A percentile compares a stretch with the other conserved stretches of the same genome.
These are phyloP conservation scores for Cutaneotrichosporon sp. DNA, from an alignment of 1,284 basidiomycete genomes.

Conservation along the genomic window DNA sequence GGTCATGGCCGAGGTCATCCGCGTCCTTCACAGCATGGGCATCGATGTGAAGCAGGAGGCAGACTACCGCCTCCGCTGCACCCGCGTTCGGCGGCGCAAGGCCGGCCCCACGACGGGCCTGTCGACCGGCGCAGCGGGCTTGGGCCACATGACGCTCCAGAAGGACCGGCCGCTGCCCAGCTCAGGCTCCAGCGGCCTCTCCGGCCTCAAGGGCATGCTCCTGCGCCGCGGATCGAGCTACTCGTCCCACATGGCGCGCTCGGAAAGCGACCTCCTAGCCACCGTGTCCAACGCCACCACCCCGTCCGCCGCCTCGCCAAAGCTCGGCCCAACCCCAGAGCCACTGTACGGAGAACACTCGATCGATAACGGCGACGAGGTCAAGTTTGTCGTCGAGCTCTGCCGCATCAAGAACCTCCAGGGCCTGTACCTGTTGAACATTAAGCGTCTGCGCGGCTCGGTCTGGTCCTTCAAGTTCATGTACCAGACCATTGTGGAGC, in stretches of 20 bases:
- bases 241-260: slow-evolving; percentile 53
- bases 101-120: slow-evolving; percentile 47
- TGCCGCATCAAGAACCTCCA: slow-evolving; percentile 80
- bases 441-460: slow-evolving; percentile 85
- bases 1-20: slow-evolving; percentile 77
- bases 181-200: slow-evolving; percentile 57
- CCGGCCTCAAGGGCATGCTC: slow-evolving; percentile 75
- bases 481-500: slow-evolving; percentile 80
- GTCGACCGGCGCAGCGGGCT: slow-evolving; percentile 26
- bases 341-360: slow-evolving; percentile 70
- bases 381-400: slow-evolving; percentile 85
- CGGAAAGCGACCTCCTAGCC: slow-evolving; percentile 42
- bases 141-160: slow-evolving; percentile 63
- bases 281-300: slow-evolving; percentile 39
- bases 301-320: slow-evolving; percentile 9
- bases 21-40: slow-evolving; percentile 81
- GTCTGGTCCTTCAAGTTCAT: slow-evolving; percentile 89
- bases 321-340: slow-evolving; percentile 44
- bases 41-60: slow-evolving; percentile 80
- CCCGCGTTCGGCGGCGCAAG: slow-evolving; percentile 66
- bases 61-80: slow-evolving; percentile 80
- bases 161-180: slow-evolving; percentile 74
- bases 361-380: slow-evolving; percentile 84
- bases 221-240: slow-evolving; percentile 84
- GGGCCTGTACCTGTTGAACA: slow-evolving; percentile 81